phyloP scores from a whole-genome alignment of 352 stramenopile species.

The Globisporangium irregulare region DNA sequence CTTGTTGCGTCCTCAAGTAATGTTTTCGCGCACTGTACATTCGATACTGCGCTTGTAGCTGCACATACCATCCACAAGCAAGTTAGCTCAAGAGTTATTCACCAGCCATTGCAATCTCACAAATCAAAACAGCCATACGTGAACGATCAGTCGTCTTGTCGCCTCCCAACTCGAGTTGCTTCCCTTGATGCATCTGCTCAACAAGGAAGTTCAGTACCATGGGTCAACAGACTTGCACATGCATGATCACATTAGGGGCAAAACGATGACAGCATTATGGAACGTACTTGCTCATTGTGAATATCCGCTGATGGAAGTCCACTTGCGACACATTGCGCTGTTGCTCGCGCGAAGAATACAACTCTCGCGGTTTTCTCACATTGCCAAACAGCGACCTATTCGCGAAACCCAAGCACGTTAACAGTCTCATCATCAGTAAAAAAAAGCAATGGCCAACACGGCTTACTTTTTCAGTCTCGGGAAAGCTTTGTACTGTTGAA shows the following conservation, averaged over 20 bases:
- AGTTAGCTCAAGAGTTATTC: not conserved
- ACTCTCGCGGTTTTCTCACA: constrained; percentile 68
- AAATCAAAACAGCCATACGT: constrained; percentile 32
- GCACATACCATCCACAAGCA: not conserved
- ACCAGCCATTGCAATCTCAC: not conserved
- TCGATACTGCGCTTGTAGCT: constrained; percentile 74
- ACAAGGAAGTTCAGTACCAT: not conserved
- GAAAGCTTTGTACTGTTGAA: constrained; percentile 73
- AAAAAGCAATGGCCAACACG: not conserved
- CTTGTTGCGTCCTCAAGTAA: constrained; percentile 33
- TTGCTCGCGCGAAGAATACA: constrained; percentile 68
- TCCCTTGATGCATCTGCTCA: constrained; percentile 42
- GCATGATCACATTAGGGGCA: not conserved
- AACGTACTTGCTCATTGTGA: constrained; percentile 55
- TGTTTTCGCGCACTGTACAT: constrained; percentile 63
- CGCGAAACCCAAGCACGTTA: not conserved
- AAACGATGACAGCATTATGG: not conserved
- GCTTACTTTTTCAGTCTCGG: constrained; percentile 75
- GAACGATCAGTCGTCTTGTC: constrained; percentile 61
- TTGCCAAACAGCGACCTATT: constrained; percentile 62
- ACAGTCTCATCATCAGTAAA: not conserved
- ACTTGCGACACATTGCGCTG: constrained; percentile 71
- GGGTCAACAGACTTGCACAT: not conserved
- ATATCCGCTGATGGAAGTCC: constrained; percentile 73
- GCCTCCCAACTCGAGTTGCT: constrained; percentile 63